Percentiles rank a stretch among this genome's conserved stretches.
phyloP scores from a whole-genome alignment of 2,329 filamentous ascomycete species.

The Lachnellula subtilissima region DNA sequence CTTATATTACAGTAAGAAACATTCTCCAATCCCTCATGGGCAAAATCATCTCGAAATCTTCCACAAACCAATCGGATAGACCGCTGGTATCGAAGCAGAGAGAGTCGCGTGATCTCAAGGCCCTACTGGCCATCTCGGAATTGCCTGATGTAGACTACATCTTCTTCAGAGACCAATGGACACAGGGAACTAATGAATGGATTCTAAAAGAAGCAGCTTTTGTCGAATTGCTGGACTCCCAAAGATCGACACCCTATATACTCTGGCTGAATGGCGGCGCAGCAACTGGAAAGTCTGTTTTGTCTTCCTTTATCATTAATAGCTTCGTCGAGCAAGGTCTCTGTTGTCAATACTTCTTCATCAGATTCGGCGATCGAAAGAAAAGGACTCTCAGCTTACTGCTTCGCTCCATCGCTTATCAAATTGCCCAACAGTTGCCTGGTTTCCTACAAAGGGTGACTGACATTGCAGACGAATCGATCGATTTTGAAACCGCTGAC shows the following conservation, averaged over 20 bases:
- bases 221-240: neutral
- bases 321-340: too few relatives aligned
- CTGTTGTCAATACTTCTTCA: too few relatives aligned
- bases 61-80: neutral
- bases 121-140: slow-evolving; percentile 6
- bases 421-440: too few relatives aligned
- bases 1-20: too few relatives aligned
- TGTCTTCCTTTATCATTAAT: neutral
- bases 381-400: too few relatives aligned
- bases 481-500: neutral
- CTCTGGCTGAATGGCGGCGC: too few relatives aligned
- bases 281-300: neutral
- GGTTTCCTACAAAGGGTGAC: too few relatives aligned
- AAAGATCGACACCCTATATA: neutral
- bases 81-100: too few relatives aligned
- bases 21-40: neutral
- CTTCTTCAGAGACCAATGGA: neutral
- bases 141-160: slow-evolving; percentile 1
- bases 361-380: too few relatives aligned
- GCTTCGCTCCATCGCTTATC: too few relatives aligned
- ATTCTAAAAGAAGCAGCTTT: neutral
- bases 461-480: neutral
- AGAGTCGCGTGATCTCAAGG: neutral
- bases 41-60: neutral
- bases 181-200: neutral